Evolutionary conservation across 768 basidiomycete species (phyloP).

Genomic region (Stropharia rugosoannulata): DNA sequence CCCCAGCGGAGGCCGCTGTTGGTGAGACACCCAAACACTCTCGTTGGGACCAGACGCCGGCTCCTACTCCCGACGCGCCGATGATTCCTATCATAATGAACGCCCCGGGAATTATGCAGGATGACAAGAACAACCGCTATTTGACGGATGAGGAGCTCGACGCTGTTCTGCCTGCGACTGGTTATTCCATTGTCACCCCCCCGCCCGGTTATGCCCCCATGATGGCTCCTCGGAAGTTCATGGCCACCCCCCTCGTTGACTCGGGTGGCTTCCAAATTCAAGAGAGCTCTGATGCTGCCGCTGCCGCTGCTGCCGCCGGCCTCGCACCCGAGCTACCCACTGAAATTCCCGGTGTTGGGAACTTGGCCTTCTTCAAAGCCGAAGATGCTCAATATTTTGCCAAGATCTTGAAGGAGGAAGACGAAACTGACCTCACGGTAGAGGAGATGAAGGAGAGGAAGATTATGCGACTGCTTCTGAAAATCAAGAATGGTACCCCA

Average conservation of each 20-base stretch:
- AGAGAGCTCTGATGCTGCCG: conserved; percentile 89
- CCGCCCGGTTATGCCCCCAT: conserved; percentile 92
- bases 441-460: conserved; percentile 99
- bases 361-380: conserved; percentile 95
- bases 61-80: conserved; percentile 57
- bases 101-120: conserved; percentile 81
- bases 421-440: conserved; percentile 88
- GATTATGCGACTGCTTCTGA: conserved; percentile 95
- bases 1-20: conserved; percentile 67
- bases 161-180: conserved; percentile 78
- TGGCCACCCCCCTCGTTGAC: conserved; percentile 53
- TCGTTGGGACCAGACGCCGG: conserved; percentile 96
- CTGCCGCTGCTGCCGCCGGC: conserved; percentile 86
- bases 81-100: conserved; percentile 88
- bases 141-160: conserved; percentile 96
- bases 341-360: conserved; percentile 97
- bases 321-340: conserved; percentile 93
- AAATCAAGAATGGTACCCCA: conserved; percentile 99
- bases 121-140: conserved; percentile 96
- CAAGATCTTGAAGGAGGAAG: conserved; percentile 93
- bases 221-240: conserved; percentile 59
- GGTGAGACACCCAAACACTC: conserved; percentile 84
- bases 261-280: conserved; percentile 95
- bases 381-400: conserved; percentile 99
- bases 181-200: conserved; percentile 90